Conservation (phyloP, 208 protist species). For the Leishmania lainsoni region DNA sequence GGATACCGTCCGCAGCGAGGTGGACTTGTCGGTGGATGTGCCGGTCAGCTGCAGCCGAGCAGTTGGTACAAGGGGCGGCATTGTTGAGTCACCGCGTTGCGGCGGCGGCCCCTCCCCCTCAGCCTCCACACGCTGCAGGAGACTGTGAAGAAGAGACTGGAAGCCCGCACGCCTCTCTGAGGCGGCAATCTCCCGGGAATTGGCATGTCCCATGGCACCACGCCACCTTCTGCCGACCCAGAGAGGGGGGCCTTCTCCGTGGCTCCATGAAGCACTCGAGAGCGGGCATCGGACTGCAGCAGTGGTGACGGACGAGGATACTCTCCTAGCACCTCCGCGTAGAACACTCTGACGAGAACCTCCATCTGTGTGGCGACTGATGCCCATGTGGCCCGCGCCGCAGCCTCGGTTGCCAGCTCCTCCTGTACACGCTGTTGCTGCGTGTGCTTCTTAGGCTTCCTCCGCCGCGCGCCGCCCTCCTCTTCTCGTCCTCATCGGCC, state of each 20-base stretch:
- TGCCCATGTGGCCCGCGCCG: conserved; percentile 5
- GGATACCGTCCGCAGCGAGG: background rate
- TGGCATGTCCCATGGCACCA: background rate
- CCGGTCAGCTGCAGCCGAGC: background rate
- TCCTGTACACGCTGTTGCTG: conserved; percentile 1
- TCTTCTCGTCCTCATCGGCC: background rate
- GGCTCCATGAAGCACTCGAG: background rate
- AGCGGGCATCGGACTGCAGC: background rate
- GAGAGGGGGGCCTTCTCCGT: background rate
- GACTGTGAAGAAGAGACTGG: background rate
- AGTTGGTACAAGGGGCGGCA: background rate
- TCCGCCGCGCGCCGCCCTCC: background rate
- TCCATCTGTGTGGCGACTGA: background rate
- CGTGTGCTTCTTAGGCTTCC: background rate
- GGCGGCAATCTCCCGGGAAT: background rate
- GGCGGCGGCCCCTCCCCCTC: background rate
- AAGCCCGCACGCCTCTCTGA: conserved; percentile 5
- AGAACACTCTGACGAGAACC: background rate
- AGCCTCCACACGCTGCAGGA: background rate
- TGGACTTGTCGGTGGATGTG: background rate
- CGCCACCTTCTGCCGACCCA: background rate
- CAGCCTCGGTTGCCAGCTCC: background rate
- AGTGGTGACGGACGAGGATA: background rate
- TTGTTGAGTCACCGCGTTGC: background rate
- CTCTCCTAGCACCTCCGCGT: background rate